These are phyloP conservation scores for Sphaerostilbella broomeana DNA, from an alignment of 2,329 filamentous ascomycete species.

Conservation along the genomic window DNA sequence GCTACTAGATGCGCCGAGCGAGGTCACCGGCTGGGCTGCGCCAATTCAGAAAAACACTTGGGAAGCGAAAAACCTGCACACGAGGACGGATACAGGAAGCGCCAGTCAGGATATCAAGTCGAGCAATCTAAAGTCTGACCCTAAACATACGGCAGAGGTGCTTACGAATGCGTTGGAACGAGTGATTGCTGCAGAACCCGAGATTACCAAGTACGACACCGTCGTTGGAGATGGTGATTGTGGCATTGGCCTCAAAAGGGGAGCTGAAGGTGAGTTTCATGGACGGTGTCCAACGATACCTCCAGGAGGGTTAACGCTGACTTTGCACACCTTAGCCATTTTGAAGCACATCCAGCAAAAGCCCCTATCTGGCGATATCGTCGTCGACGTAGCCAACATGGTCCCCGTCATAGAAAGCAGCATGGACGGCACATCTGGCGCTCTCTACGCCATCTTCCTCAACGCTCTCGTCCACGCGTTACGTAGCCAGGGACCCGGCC, in stretches of 20 bases:
- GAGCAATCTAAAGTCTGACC: conserved; percentile 49
- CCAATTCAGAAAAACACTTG: conserved; percentile 58
- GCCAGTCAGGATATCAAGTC: conserved; percentile 30
- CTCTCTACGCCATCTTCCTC: conserved; percentile 73
- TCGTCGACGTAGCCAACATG: conserved; percentile 46
- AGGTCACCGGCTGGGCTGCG: conserved; percentile 64
- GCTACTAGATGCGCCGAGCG: conserved; percentile 61
- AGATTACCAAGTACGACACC: conserved; percentile 68
- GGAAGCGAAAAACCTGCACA: conserved; percentile 47
- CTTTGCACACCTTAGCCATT: conserved; percentile 37
- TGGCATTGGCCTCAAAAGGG: conserved; percentile 76
- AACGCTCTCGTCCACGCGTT: conserved; percentile 70
- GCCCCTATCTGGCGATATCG: conserved; percentile 44
- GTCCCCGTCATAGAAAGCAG: conserved; percentile 48
- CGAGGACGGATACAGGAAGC: conserved; percentile 33
- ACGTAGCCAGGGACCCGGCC: conserved; percentile 34
- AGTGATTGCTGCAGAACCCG: conserved; percentile 61
- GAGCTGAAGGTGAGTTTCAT: conserved; percentile 59
- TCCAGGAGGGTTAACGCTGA: conserved; percentile 17
- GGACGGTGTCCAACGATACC: not conserved
- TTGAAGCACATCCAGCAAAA: conserved; percentile 41
- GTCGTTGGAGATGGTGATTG: conserved; percentile 89
- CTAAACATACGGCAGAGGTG: conserved; percentile 40
- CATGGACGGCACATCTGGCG: conserved; percentile 59
- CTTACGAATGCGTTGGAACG: conserved; percentile 53